These are phyloP conservation scores for Cladophialophora bantiana DNA, from an alignment of 2,329 filamentous ascomycete species.

Conservation along the genomic window DNA sequence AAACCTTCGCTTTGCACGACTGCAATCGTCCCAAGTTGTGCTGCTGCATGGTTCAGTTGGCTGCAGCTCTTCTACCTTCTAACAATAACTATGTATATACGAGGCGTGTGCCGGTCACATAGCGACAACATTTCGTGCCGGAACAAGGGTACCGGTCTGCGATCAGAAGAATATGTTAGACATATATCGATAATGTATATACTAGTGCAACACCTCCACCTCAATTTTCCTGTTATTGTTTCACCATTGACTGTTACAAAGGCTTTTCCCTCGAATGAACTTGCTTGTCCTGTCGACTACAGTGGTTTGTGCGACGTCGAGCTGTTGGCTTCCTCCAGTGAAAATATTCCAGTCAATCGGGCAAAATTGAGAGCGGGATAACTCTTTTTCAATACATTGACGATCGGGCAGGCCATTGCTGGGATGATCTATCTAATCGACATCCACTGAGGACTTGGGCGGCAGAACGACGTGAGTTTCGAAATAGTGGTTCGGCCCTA, in stretches of 20 bases:
- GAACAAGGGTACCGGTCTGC: not conserved
- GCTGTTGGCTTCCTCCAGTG: not conserved
- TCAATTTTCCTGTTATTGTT: not conserved
- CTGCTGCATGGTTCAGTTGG: not conserved
- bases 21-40: conserved; percentile 4
- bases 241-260: not conserved
- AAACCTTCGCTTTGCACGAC: conserved; percentile 9
- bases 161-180: conserved; percentile 7
- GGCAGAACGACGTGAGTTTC: not conserved
- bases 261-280: not conserved
- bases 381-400: not conserved
- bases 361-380: not conserved
- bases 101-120: not conserved
- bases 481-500: not conserved
- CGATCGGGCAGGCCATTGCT: not conserved
- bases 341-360: not conserved
- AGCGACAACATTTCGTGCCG: not conserved
- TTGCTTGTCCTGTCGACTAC: not conserved
- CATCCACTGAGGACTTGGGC: not conserved
- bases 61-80: not conserved
- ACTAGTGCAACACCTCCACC: conserved; percentile 10
- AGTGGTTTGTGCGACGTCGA: not conserved
- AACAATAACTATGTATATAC: conserved; percentile 2
- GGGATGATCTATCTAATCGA: not conserved
- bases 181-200: conserved; percentile 25